Conservation (phyloP, 768 basidiomycete genomes). For the Cystobasidium ongulense region DNA sequence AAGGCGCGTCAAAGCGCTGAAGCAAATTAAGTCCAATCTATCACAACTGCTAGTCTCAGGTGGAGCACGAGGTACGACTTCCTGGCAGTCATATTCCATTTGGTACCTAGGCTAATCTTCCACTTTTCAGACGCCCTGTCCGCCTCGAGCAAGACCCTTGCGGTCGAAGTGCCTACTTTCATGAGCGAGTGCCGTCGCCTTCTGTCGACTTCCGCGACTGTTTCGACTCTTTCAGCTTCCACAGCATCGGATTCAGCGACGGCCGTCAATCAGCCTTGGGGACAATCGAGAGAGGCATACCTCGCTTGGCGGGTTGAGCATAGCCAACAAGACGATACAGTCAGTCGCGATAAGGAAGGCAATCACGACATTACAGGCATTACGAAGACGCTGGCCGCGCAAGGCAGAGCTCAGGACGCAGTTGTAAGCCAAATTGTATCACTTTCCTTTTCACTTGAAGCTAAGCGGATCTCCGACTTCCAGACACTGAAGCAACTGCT, state of each 20-base stretch:
- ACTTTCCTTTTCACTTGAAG: background rate
- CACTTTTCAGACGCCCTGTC: constrained; percentile 11
- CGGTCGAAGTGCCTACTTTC: background rate
- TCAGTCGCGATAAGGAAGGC: background rate
- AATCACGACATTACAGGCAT: background rate
- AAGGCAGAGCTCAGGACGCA: background rate
- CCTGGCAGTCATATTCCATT: background rate
- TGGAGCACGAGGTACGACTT: constrained; percentile 7
- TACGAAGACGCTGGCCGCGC: background rate
- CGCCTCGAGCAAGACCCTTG: background rate
- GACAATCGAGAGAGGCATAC: constrained; percentile 11
- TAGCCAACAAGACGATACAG: background rate
- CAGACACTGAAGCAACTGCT: background rate
- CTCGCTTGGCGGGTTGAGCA: background rate
- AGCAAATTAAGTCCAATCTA: constrained; percentile 10
- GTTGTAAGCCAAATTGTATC: background rate
- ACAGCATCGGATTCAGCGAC: background rate
- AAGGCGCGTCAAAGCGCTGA: constrained; percentile 28
- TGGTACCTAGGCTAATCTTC: background rate
- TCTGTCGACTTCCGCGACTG: background rate
- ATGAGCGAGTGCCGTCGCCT: background rate
- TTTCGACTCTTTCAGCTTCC: background rate
- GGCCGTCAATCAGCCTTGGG: background rate
- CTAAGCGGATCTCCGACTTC: background rate
- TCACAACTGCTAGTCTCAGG: background rate